Conservation (phyloP, 2,329 filamentous ascomycete species). For the Shiraia sp. region DNA sequence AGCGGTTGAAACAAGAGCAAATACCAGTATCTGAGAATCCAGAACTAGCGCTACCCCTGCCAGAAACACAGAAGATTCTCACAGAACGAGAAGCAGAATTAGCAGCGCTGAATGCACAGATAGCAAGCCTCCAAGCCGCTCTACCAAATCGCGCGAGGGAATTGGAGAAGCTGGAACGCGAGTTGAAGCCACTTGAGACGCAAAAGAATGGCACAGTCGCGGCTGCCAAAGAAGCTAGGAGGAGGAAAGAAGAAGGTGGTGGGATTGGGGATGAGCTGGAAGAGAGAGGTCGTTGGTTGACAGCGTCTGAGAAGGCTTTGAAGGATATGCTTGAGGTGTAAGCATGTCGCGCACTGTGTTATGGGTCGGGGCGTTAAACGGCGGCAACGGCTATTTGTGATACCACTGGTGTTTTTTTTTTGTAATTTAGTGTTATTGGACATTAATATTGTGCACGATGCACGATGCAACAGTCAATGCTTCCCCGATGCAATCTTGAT, state of each 20-base stretch:
- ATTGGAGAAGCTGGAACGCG: slow-evolving; percentile 67
- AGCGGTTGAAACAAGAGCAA: slow-evolving; percentile 48
- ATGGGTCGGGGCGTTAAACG: slow-evolving; percentile 9
- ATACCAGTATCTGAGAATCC: slow-evolving; percentile 43
- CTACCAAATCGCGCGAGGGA: slow-evolving; percentile 69
- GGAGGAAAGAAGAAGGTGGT: slow-evolving; percentile 66
- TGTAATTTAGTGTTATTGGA: background rate
- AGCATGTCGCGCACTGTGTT: slow-evolving; percentile 8
- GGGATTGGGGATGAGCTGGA: slow-evolving; percentile 75
- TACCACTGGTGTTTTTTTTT: slow-evolving; percentile 8
- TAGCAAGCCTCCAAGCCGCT: slow-evolving; percentile 59
- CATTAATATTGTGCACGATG: background rate
- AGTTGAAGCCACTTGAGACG: slow-evolving; percentile 69
- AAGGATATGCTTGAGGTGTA: slow-evolving; percentile 65
- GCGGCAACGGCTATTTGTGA: slow-evolving; percentile 9
- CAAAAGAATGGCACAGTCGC: slow-evolving; percentile 67
- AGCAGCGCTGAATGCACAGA: slow-evolving; percentile 47
- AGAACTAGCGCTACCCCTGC: slow-evolving; percentile 49
- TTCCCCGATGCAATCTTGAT: too few relatives aligned
- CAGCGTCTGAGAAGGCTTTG: slow-evolving; percentile 67
- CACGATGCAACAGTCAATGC: background rate
- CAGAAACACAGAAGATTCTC: slow-evolving; percentile 48
- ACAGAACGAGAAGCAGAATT: slow-evolving; percentile 47
- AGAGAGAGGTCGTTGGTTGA: slow-evolving; percentile 74
- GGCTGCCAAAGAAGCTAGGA: slow-evolving; percentile 71